Base-by-base conservation (phyloP, 352 stramenopile species). In the Pythium biforme region DNA sequence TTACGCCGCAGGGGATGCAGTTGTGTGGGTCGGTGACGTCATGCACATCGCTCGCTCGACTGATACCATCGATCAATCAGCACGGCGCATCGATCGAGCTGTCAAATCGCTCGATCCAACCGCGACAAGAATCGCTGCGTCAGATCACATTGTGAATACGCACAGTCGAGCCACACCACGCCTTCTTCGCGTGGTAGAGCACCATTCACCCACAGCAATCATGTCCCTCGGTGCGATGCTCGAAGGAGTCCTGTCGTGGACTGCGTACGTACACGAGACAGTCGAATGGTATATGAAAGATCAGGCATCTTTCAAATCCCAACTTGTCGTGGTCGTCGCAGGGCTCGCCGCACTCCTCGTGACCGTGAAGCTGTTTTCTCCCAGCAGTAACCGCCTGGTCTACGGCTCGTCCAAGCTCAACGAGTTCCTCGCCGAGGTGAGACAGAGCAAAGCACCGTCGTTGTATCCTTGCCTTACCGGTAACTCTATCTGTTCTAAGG, bases 351-450 rank as follows among this genome's bases (percentile, higher is more conserved):
- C 19, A 3, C 5, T 46, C n/a, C 11, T 4, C 40, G 19, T 25
- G 2, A 17, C 19, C n/a, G 40, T 47, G n/a, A 47, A 25, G 40
- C n/a, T 47, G 19, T 14, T n/a, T 3, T 14, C 5, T 47, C 40
- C 40, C 19, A 48, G 23, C 17, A 57, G 64, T 56, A 76, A 73
- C 52, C 79, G 82, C 58, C 83, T 91, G 41, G 59, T 91, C n/a
- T 76, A 69, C 20, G 77, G 76, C 34, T 67, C 71, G 15, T 94
- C 84, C 10, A 59, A 77, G 55, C 64, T 94, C 47, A 92, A 92
- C 59, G 59, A 74, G 43, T 90, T 84, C 62, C 53, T 94, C 55
- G 53, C 73, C 19, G 55, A 29, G n/a, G 80, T 88, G 62, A 37
- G 74, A 66, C 15, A 40, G 19, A 20, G n/a, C 49, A 45, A 33